Evolutionary conservation across 768 basidiomycete genomes (phyloP).

Genomic region (Bullera alba): DNA sequence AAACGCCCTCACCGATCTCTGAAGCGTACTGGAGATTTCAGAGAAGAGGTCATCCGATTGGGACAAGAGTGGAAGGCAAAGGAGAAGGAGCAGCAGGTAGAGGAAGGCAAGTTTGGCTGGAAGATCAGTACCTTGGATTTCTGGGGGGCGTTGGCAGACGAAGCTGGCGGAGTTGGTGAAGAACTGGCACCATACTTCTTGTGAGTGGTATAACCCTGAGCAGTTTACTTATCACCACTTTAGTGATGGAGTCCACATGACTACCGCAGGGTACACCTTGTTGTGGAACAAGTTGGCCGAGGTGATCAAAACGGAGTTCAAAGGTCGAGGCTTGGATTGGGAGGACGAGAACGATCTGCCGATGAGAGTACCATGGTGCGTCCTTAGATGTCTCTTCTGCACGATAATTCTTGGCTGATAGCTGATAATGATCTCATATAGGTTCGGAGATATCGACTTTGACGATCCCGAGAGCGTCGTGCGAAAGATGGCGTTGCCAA

Average conservation of each 20-base stretch:
- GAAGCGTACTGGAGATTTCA: conserved; percentile 3
- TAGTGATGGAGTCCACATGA: conserved; percentile 74
- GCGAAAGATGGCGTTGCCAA: conserved; percentile 1
- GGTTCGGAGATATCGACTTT: neutral
- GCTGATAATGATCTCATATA: too few species aligned
- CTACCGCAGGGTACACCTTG: conserved; percentile 65
- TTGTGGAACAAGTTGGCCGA: conserved; percentile 39
- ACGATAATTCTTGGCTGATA: too few species aligned
- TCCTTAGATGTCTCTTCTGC: too few species aligned
- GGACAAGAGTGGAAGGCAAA: conserved; percentile 7
- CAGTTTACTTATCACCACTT: neutral
- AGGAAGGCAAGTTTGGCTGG: conserved; percentile 4
- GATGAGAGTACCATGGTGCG: conserved; percentile 1
- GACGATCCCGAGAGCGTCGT: neutral
- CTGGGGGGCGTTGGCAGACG: conserved; percentile 13
- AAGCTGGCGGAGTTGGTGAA: conserved; percentile 19
- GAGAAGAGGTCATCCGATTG: conserved; percentile 11
- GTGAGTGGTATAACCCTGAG: conserved; percentile 3
- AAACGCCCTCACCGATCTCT: neutral
- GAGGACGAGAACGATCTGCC: conserved; percentile 15
- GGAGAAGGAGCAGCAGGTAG: neutral
- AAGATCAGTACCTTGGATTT: conserved; percentile 19
- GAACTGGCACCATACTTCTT: conserved; percentile 8
- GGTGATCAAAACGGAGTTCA: conserved; percentile 20
- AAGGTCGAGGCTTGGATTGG: conserved; percentile 30